phyloP scores from a whole-genome alignment of 2,329 filamentous ascomycete genomes.

The Corynespora cassiicola region DNA sequence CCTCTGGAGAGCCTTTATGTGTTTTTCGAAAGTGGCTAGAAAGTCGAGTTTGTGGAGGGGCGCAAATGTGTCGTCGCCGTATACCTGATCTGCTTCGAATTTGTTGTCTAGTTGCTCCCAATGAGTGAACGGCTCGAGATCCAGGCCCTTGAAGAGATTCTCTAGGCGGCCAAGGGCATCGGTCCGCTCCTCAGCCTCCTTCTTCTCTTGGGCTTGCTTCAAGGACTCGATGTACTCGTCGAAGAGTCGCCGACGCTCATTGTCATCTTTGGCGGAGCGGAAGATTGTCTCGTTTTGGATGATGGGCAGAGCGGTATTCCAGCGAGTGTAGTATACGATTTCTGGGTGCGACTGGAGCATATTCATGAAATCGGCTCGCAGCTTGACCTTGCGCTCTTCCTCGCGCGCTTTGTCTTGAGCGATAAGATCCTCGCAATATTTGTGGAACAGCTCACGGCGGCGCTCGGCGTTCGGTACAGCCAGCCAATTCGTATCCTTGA shows the following conservation, averaged over 20 bases:
- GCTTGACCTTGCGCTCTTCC: conserved; percentile 89
- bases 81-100: conserved; percentile 78
- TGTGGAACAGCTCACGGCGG: conserved; percentile 89
- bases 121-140: conserved; percentile 90
- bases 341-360: conserved; percentile 98
- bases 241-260: conserved; percentile 87
- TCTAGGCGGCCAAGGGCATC: conserved; percentile 85
- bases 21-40: conserved; percentile 89
- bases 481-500: conserved; percentile 91
- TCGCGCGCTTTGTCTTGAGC: conserved; percentile 93
- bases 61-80: conserved; percentile 83
- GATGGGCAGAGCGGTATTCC: conserved; percentile 94
- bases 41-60: conserved; percentile 87
- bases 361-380: conserved; percentile 90
- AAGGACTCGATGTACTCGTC: conserved; percentile 90
- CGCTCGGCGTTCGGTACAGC: conserved; percentile 92
- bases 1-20: conserved; percentile 91
- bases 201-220: conserved; percentile 79
- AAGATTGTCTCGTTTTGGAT: conserved; percentile 97
- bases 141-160: conserved; percentile 76
- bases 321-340: conserved; percentile 95
- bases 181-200: conserved; percentile 74
- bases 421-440: conserved; percentile 89
- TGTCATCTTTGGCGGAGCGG: conserved; percentile 85
- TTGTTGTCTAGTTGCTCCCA: conserved; percentile 90